These are phyloP conservation scores for Microthlaspi erraticum DNA, from an alignment of 345 rosid genomes.

Conservation along the genomic window DNA sequence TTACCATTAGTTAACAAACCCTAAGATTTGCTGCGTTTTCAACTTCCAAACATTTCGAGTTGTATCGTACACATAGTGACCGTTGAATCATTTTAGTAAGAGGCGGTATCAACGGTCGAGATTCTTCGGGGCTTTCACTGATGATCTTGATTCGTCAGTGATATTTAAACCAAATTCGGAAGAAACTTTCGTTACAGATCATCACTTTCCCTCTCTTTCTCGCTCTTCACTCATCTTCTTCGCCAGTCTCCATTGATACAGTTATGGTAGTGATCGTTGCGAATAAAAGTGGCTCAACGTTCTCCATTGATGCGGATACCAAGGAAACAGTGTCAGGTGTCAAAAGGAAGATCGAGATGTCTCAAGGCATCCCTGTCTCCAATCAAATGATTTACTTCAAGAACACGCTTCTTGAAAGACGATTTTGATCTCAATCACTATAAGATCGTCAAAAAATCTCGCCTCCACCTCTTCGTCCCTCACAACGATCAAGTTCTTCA, in stretches of 20 bases:
- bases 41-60: no score
- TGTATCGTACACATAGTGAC: neutral
- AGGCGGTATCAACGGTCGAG: neutral
- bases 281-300: constrained; percentile 50
- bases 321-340: constrained; percentile 66
- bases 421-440: constrained; percentile 56
- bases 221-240: neutral
- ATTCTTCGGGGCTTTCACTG: no score
- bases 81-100: neutral
- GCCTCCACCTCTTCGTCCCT: constrained; percentile 52
- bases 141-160: neutral
- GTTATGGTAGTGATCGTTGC: constrained; percentile 67
- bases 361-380: constrained; percentile 51
- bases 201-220: neutral
- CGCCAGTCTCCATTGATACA: constrained; percentile 2
- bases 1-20: no score
- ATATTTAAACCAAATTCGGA: neutral
- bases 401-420: constrained; percentile 52
- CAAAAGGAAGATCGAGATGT: constrained; percentile 71
- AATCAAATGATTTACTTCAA: constrained; percentile 66
- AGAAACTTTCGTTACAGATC: neutral
- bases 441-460: constrained; percentile 59
- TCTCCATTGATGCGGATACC: constrained; percentile 65
- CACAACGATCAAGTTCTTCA: neutral
- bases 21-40: neutral